Base-by-base conservation (phyloP, 306 rosid species). In the Delonix regia region DNA sequence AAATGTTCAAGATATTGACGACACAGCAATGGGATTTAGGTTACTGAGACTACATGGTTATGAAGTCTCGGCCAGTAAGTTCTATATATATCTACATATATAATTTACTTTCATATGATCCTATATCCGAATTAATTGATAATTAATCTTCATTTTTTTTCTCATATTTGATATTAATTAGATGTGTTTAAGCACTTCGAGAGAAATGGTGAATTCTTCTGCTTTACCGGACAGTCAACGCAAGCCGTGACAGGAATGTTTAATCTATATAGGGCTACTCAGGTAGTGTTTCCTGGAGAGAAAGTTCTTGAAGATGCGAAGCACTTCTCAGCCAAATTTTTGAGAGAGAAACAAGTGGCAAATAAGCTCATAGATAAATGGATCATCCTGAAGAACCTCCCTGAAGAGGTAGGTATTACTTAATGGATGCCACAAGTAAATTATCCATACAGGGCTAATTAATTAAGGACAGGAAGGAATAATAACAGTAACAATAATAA, bases 21-120 rank as follows among this genome's bases (percentile, higher is more conserved):
- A 96, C 85, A 91, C 99, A 0, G 85, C 99, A 27, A 95, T 95
- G 99, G 99, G 84, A 30, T 95, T 95, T 53, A 89, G 97, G 79
- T 62, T 95, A 22, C 82, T 95, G 21, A 85, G 99, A 61, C 64
- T 88, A 75, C 93, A 90, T 70, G 97, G 99, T 7, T 78, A 86
- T 64, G 24, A 88, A 10, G 91, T 96, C 61, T 88, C 97, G 57
- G 78, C 98, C 0, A 72, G 99, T 95, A 55, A 72, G 76, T 65
- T 63, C 45, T 2, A 9, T 63, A 28, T 18, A 59, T 2, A 25
- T 33, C 4, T 33, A 13, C 1, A 60, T 25, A 28, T 30, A 7
- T 51, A 1, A 13, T 39, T 39, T 38, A 15, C 21, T 25, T 69
- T 1, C 51, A 30, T 30, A 30, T 30, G 33, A 30, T 30, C 33